These are phyloP conservation scores for Perkinsela sp. DNA, from an alignment of 208 protist species.

Conservation along the genomic window DNA sequence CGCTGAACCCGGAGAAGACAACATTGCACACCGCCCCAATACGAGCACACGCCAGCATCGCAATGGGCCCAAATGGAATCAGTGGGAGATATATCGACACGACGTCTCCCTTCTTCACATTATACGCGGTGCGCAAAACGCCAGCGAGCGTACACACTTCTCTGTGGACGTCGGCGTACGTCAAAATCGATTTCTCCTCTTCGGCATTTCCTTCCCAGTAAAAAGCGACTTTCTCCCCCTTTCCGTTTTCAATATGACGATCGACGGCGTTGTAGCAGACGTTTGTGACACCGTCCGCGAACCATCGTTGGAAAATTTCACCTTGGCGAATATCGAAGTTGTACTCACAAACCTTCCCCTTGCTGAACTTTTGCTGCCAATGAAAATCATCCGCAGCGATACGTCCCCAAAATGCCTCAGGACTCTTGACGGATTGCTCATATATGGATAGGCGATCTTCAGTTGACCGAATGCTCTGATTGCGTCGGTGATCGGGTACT, in stretches of 20 bases:
- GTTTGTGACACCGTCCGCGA: constrained; percentile 31
- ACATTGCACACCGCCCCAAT: constrained; percentile 69
- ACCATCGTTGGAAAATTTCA: constrained; percentile 35
- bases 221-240: constrained; percentile 37
- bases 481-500: too few relatives aligned
- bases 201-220: constrained; percentile 56
- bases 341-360: constrained; percentile 20
- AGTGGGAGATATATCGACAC: constrained; percentile 89
- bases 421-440: constrained; percentile 18
- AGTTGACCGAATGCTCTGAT: not conserved
- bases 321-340: constrained; percentile 41
- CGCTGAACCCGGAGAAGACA: constrained; percentile 49
- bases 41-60: constrained; percentile 88
- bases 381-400: constrained; percentile 25
- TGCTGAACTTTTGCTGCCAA: constrained; percentile 22
- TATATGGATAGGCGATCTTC: constrained; percentile 23
- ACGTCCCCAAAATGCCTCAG: constrained; percentile 22
- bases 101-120: constrained; percentile 60
- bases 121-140: constrained; percentile 42
- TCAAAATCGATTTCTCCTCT: constrained; percentile 13
- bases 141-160: constrained; percentile 58
- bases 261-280: constrained; percentile 63
- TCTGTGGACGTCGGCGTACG: constrained; percentile 47
- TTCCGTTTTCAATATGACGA: constrained; percentile 24
- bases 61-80: constrained; percentile 49